A percentile compares a stretch with the other conserved stretches of the same genome.
phyloP scores from a whole-genome alignment of 208 protist genomes.

The Vickermania ingenoplastis region DNA sequence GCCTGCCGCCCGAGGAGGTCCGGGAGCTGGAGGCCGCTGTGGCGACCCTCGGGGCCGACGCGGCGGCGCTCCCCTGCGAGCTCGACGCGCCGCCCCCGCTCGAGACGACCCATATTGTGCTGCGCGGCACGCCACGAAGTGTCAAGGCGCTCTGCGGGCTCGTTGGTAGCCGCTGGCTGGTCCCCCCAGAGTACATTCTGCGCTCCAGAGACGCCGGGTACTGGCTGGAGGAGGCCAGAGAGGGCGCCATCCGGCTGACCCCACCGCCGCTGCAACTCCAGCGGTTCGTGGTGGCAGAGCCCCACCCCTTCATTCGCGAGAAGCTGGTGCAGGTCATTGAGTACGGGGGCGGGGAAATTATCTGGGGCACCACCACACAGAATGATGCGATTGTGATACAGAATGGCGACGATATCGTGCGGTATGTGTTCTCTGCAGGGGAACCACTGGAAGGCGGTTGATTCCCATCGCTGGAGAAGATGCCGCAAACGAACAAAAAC shows the following conservation, averaged over 20 bases:
- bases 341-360: constrained; percentile 71
- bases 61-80: constrained; percentile 32
- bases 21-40: constrained; percentile 29
- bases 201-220: constrained; percentile 53
- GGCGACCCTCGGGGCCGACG: constrained; percentile 32
- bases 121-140: constrained; percentile 66
- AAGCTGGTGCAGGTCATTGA: constrained; percentile 70
- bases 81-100: constrained; percentile 49
- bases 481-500: too few species aligned
- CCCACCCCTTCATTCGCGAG: constrained; percentile 30
- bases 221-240: constrained; percentile 71
- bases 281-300: constrained; percentile 60
- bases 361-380: constrained; percentile 8
- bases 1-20: constrained; percentile 45
- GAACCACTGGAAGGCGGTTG: too few species aligned
- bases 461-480: too few species aligned
- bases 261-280: constrained; percentile 62
- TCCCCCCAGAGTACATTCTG: constrained; percentile 65
- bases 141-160: constrained; percentile 78
- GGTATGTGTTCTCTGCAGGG: too few species aligned
- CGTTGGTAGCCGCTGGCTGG: constrained; percentile 66
- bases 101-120: constrained; percentile 61
- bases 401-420: constrained; percentile 62
- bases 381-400: constrained; percentile 44
- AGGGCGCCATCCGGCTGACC: constrained; percentile 58